phyloP scores from a whole-genome alignment of 1,284 basidiomycete genomes.

The Limonomyces culmigenus region DNA sequence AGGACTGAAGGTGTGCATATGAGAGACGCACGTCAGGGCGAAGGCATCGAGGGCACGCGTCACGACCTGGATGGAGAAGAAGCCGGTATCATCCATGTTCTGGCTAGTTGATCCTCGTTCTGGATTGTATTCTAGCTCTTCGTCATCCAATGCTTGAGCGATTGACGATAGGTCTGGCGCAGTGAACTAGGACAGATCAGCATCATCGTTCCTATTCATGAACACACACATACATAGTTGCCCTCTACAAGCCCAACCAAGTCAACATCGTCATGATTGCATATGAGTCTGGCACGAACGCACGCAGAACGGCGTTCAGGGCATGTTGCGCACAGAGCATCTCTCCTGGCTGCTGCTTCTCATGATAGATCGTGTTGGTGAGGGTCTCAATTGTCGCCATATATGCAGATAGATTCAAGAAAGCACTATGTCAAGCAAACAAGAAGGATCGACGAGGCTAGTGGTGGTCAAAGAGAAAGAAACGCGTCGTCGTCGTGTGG shows the following conservation, averaged over 20 bases:
- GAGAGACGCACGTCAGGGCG: conserved; percentile 48
- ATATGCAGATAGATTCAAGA: background rate
- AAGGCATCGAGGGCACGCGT: conserved; percentile 72
- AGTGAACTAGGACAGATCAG: conserved; percentile 39
- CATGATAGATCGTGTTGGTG: conserved; percentile 46
- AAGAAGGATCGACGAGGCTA: background rate
- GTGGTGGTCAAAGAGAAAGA: background rate
- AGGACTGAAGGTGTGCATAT: conserved; percentile 1
- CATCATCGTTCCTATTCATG: background rate
- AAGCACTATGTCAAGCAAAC: background rate
- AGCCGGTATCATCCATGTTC: conserved; percentile 88
- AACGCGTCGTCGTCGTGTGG: background rate
- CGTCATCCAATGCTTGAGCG: conserved; percentile 45
- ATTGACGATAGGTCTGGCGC: conserved; percentile 77
- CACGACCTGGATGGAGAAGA: conserved; percentile 75
- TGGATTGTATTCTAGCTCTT: conserved; percentile 24
- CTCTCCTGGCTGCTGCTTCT: conserved; percentile 56
- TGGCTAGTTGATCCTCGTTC: conserved; percentile 28
- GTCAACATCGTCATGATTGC: conserved; percentile 5
- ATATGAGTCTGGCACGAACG: conserved; percentile 18
- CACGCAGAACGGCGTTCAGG: conserved; percentile 64
- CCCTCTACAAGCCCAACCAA: conserved; percentile 29
- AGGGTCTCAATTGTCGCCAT: background rate
- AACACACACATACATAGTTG: conserved; percentile 35
- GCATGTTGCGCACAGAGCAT: conserved; percentile 82